Base-by-base conservation (phyloP, 495 filamentous ascomycete species). In the Emericellopsis terricola region DNA sequence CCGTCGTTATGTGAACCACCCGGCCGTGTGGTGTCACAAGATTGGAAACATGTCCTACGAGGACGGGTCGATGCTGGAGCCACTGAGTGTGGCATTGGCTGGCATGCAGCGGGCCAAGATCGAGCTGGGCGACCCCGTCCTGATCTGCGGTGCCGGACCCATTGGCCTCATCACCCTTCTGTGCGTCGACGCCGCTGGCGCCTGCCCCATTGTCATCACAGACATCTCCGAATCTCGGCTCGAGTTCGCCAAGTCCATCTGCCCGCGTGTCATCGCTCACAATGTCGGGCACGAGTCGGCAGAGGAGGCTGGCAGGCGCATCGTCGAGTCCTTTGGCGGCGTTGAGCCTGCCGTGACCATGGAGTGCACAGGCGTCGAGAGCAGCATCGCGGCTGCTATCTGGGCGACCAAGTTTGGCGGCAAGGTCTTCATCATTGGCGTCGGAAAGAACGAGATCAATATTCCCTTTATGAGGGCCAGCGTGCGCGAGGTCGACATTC, bases 281-380 rank as follows among this genome's bases (percentile, higher is more conserved):
- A 78, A 81, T 53, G 82, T 92, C 9, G 64, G 78, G 50, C 62
- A 64, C 33, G 48, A 69, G 43, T 64, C 66, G 15, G 65, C 76
- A n/a, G 78, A 87, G 53, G 68, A 84, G 39, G 67, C 69, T 24
- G 81, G 73, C 0, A 65, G 64, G 37, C 63, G 61, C 11, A 73
- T 91, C 21, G 67, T 83, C 21, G 55, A 61, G 41, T 56, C 65
- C 16, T 72, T 79, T 19, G 76, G 76, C 10, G 74, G 76, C 14
- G 62, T 82, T 44, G 73, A 85, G 52, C 81, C 82, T 0, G 70
- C 76, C 17, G 53, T 91, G 20, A 77, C 70, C 15, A 51, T 94
- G 48, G 85, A 94, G 58, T 94, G 85, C 58, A 92, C 85, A 0
- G 85, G 85, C 16, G 82, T 89, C n/a, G 83, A 93, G 60, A 81